Evolutionary conservation across 2,329 filamentous ascomycete genomes (phyloP).

Genomic region (Aschersonia sp.): DNA sequence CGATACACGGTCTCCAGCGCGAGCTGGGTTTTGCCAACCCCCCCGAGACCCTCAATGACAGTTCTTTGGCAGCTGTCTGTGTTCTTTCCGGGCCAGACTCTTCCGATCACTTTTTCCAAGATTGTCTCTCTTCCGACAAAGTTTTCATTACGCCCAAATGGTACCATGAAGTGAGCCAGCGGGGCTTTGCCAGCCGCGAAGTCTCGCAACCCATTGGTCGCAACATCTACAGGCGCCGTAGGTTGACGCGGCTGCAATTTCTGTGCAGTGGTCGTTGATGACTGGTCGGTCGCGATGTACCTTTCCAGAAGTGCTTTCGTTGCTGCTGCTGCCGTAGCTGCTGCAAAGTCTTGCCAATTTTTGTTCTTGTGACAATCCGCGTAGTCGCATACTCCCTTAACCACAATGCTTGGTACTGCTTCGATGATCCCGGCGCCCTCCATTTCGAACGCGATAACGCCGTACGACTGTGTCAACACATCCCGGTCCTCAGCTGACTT

Average conservation of each 20-base stretch:
- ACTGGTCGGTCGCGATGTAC: neutral
- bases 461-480: slow-evolving; percentile 10
- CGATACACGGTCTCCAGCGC: slow-evolving; percentile 13
- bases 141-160: slow-evolving; percentile 6
- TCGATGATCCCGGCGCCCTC: slow-evolving; percentile 17
- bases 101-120: slow-evolving; percentile 6
- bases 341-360: slow-evolving; percentile 20
- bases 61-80: slow-evolving; percentile 11
- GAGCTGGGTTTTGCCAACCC: slow-evolving; percentile 21
- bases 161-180: neutral
- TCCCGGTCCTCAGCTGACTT: slow-evolving; percentile 21
- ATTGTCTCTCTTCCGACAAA: slow-evolving; percentile 10
- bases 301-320: slow-evolving; percentile 5
- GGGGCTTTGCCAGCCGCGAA: neutral
- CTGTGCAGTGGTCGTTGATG: neutral
- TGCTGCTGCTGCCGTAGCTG: slow-evolving; percentile 17
- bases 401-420: slow-evolving; percentile 17
- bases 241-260: neutral
- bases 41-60: slow-evolving; percentile 15
- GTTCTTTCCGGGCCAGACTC: slow-evolving; percentile 2
- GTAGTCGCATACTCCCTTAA: slow-evolving; percentile 24
- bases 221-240: too few relatives aligned
- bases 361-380: slow-evolving; percentile 24
- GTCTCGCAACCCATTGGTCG: too few relatives aligned
- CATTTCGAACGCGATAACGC: slow-evolving; percentile 19